Evolutionary conservation across 2,329 filamentous ascomycete genomes (phyloP), one percentile per base, ranked within the genome.

Genomic region (Penicillium olsonii): DNA sequence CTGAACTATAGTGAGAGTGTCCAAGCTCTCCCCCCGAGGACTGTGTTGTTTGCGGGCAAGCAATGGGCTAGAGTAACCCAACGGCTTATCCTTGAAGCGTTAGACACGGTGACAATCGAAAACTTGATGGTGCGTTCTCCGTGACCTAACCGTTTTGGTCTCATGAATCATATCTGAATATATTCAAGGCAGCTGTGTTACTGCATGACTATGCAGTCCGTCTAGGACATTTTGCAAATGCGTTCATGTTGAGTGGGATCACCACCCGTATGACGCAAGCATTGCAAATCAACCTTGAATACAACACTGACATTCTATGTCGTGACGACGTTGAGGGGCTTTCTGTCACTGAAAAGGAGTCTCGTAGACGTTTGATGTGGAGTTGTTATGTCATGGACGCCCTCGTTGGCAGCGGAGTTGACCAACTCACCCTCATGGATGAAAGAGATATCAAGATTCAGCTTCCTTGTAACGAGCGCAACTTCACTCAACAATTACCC

Each of bases 401-500:
- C 10, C 56, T 62, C 5, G 61, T 65, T 8, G 64, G 63, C 12
- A 65, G 64, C 33, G 65, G 65, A 29, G 62, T 65, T 10, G 63
- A 67, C 33, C 64, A 67, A 39, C 58, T 68, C 11, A 65, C 63
- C 1, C 45, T 67, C 12, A 52, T 66, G 12, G 54, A 62, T 42
- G 64, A 66, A 27, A 55, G 52, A 6, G 63, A 68, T 22, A 59
- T 68, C 46, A 65, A 66, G 37, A 62, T 68, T 12, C 66, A 68
- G 34, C 52, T 68, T 9, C 66, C 66, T 2, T 68, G 64, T 37
- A 57, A 62, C 20, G 65, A 67, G 34, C 55, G 63, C 5, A 62
- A 64, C 27, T 68, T 68, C 44, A 47, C 58, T 4, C 60, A 64
- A 41, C 60, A 66, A 19, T 56, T 55, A 1, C 59, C 66, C 4